Evolutionary conservation across 2,329 filamentous ascomycete genomes (phyloP), one percentile per base, ranked within the genome.

Genomic region (Plenodomus lindquistii): DNA sequence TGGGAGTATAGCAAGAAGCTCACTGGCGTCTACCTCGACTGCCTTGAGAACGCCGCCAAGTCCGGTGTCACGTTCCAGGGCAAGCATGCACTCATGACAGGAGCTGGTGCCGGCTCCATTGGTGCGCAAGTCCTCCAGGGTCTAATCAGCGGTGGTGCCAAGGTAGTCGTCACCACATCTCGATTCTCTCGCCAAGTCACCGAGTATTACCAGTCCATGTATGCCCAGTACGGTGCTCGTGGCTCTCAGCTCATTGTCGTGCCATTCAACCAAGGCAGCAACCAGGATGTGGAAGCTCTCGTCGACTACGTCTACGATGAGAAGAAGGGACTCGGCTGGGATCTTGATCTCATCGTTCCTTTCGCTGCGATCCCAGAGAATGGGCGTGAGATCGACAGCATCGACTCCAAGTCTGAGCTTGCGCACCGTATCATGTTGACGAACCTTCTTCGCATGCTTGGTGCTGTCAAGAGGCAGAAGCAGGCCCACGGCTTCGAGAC

Each of bases 1-100:
- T 99, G 94, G 94, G 92, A 97, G 69, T 99, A 97, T 80, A 97
- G 91, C 85, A 99, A 97, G 83, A 97, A 95, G 79, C 84, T 99
- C 48, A 97, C 94, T 19, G 89, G 90, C 48, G 76, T 92, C 62
- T 99, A 99, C 72, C 84, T 99, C 27, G 91, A 97, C 71, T 91
- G 91, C 54, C 77, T 99, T 24, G 92, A 96, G 77, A 84, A 92
- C 55, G 91, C 92, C 58, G 94, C 94, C 57, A 88, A 86, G 66
- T 81, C 85, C 46, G 94, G 94, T 73, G 86, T 99, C 50, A 94
- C 86, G 39, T 99, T 96, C 80, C 84, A 91, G 71, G 91, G 89
- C 77, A 97, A 97, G 81, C 90, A 97, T 69, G 93, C 89, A 40
- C 84, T 99, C 60, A 99, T 99, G 92, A 99, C 94, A 54, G 94